These are phyloP conservation scores for Pseudogymnoascus sp. DNA, from an alignment of 2,329 filamentous ascomycete genomes.

Conservation along the genomic window DNA sequence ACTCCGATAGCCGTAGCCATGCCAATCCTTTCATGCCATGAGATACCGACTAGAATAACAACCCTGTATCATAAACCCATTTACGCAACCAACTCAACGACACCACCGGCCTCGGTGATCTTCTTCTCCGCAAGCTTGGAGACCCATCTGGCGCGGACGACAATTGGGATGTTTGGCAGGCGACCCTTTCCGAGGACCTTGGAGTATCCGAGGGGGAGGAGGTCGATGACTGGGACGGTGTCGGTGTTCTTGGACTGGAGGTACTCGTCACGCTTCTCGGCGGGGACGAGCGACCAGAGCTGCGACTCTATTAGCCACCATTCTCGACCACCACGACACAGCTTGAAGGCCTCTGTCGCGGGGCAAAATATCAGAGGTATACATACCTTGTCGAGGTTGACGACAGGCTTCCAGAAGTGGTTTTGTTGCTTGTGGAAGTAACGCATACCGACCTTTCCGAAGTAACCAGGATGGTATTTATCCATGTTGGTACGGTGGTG, in stretches of 20 bases:
- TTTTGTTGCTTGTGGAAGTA: conserved; percentile 95
- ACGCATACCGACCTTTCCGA: conserved; percentile 92
- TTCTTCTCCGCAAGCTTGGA: conserved; percentile 95
- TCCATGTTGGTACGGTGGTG: conserved; percentile 91
- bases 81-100: conserved; percentile 92
- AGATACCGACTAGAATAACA: conserved; percentile 11
- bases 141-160: conserved; percentile 93
- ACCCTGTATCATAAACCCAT: conserved; percentile 12
- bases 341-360: background rate
- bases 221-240: conserved; percentile 94
- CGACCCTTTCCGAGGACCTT: conserved; percentile 99
- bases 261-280: conserved; percentile 90
- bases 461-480: conserved; percentile 98
- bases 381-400: conserved; percentile 96
- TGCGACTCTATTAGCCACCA: conserved; percentile 31
- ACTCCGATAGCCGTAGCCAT: conserved; percentile 14
- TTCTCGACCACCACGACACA: background rate
- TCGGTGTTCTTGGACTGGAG: conserved; percentile 71
- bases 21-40: conserved; percentile 16
- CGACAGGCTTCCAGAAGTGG: conserved; percentile 96
- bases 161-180: conserved; percentile 83
- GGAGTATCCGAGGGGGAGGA: conserved; percentile 93
- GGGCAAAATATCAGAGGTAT: conserved; percentile 6
- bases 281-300: conserved; percentile 93
- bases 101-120: conserved; percentile 96